phyloP scores from a whole-genome alignment of 768 basidiomycete species.

The Lactifluus pinguis region DNA sequence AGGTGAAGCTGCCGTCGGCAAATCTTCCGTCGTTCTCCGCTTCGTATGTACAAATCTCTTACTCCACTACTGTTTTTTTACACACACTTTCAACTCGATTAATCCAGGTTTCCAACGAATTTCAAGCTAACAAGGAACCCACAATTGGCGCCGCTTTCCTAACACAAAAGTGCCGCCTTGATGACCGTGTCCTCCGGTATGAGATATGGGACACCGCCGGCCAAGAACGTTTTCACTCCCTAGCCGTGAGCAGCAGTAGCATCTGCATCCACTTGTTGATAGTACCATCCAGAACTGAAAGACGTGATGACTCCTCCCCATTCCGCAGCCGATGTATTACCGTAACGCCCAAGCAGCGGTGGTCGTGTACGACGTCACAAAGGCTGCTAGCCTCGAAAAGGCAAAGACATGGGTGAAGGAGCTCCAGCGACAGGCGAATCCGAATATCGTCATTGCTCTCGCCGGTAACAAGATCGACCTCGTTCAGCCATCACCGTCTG shows the following conservation, averaged over 20 bases:
- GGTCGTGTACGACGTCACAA: conserved; percentile 97
- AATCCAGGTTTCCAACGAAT: conserved; percentile 84
- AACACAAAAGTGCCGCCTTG: conserved; percentile 90
- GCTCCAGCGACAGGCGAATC: conserved; percentile 95
- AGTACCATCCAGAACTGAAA: neutral
- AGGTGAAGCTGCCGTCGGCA: conserved; percentile 99
- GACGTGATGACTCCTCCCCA: neutral
- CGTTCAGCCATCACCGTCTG: conserved; percentile 55
- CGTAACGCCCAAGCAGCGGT: conserved; percentile 97
- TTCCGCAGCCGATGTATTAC: conserved; percentile 88
- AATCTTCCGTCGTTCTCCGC: conserved; percentile 95
- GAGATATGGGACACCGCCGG: conserved; percentile 98
- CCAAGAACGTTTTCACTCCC: conserved; percentile 95
- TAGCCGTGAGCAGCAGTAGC: conserved; percentile 55
- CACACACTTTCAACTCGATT: neutral
- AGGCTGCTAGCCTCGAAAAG: conserved; percentile 91
- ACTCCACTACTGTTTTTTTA: conserved; percentile 8
- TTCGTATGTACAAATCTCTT: conserved; percentile 52
- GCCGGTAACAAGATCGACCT: conserved; percentile 97
- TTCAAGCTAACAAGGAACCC: conserved; percentile 97
- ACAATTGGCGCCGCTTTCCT: conserved; percentile 96
- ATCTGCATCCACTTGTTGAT: neutral
- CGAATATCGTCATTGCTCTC: conserved; percentile 97
- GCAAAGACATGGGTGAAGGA: conserved; percentile 99
- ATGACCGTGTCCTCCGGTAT: conserved; percentile 87